Percentiles rank a stretch among this genome's conserved stretches.
Evolutionary conservation across 192 early-diverging fungal species (phyloP).

Genomic region (Phycomyces blakesleeanus): DNA sequence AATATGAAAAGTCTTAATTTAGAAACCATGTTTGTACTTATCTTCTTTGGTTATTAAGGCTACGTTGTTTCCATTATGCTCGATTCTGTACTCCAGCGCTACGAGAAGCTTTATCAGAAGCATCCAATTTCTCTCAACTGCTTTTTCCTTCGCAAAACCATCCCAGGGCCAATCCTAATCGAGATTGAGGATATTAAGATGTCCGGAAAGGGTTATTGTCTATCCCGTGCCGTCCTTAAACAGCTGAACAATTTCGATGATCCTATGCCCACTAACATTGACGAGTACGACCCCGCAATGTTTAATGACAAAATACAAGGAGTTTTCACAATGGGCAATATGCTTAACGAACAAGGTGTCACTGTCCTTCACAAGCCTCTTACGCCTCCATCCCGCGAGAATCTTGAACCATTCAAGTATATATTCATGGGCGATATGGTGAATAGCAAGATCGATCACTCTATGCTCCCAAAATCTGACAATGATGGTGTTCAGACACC

Average conservation of each 20-base stretch:
- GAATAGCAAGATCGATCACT: conserved; percentile 1
- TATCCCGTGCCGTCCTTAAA: conserved; percentile 16
- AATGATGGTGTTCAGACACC: not conserved
- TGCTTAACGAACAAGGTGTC: conserved; percentile 13
- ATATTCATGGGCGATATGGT: conserved; percentile 14
- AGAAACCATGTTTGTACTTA: not conserved
- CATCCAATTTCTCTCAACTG: conserved; percentile 23
- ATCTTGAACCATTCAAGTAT: not conserved
- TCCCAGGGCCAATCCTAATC: conserved; percentile 9
- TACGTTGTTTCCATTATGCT: conserved; percentile 21
- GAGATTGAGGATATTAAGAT: conserved; percentile 23
- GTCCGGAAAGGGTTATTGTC: conserved; percentile 22
- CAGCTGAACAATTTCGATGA: conserved; percentile 4
- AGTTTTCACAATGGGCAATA: conserved; percentile 27
- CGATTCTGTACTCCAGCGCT: conserved; percentile 19
- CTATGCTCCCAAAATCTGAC: not conserved
- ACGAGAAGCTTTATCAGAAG: conserved; percentile 11
- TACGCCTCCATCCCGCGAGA: conserved; percentile 8
- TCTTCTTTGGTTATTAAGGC: conserved; percentile 13
- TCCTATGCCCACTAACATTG: not conserved
- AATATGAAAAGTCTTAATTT: no score
- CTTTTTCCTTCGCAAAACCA: conserved; percentile 23
- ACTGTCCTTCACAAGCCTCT: conserved; percentile 11
- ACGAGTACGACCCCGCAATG: conserved; percentile 10
- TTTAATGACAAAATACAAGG: conserved; percentile 3